Conservation (phyloP, 495 filamentous ascomycete genomes). For the Evernia prunastri region DNA sequence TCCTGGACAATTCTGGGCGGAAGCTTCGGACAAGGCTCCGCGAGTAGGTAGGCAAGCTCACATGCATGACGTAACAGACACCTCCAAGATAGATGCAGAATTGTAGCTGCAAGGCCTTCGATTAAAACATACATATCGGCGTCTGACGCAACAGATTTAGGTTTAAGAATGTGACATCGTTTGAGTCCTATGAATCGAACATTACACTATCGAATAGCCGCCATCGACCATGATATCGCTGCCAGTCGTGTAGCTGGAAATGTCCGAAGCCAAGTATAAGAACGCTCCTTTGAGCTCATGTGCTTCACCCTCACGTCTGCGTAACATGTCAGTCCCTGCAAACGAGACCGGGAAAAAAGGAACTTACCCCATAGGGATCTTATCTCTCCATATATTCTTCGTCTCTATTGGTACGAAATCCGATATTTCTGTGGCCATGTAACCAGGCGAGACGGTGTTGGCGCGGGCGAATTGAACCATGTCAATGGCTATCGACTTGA, state of each 20-base stretch:
- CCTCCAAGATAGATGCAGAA: not conserved
- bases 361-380: slow-evolving; percentile 66
- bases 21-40: not conserved
- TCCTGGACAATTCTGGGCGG: not conserved
- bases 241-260: slow-evolving; percentile 76
- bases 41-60: not conserved
- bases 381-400: slow-evolving; percentile 69
- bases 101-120: not conserved
- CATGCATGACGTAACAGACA: not conserved
- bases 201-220: slow-evolving; percentile 18
- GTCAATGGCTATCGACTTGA: slow-evolving; percentile 73
- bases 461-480: slow-evolving; percentile 80
- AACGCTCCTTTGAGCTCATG: slow-evolving; percentile 84
- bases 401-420: slow-evolving; percentile 62
- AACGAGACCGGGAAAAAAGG: not conserved
- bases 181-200: not conserved
- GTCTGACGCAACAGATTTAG: not conserved
- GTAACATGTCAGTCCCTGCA: not conserved
- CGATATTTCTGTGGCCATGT: slow-evolving; percentile 80
- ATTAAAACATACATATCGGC: not conserved
- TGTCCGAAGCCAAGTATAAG: slow-evolving; percentile 81
- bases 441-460: slow-evolving; percentile 80
- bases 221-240: slow-evolving; percentile 29
- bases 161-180: not conserved
- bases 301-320: slow-evolving; percentile 57